Evolutionary conservation across 176 grass and related monocot genomes (phyloP).

Genomic region (Triticum monococcum): DNA sequence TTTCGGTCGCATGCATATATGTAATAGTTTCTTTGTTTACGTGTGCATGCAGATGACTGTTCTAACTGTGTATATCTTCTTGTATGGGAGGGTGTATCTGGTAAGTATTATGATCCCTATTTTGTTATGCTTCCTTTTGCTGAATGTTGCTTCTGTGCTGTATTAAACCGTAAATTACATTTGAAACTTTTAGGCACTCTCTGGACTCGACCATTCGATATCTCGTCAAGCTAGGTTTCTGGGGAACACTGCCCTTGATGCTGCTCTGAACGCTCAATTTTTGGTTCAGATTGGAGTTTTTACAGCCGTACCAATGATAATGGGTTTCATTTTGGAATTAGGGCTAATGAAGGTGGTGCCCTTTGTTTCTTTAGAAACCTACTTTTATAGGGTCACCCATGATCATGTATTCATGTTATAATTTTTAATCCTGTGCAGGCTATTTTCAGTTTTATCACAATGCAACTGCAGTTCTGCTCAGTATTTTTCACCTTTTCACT

Average conservation of each 20-base stretch:
- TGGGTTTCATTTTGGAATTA: conserved; percentile 87
- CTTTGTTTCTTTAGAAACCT: neutral
- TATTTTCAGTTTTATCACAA: conserved; percentile 82
- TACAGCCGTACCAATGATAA: conserved; percentile 95
- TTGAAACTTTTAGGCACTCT: conserved; percentile 72
- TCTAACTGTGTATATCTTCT: conserved; percentile 55
- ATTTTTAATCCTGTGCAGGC: conserved; percentile 56
- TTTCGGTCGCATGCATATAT: neutral
- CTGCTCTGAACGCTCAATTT: conserved; percentile 95
- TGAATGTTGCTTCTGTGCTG: conserved; percentile 12
- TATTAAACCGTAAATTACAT: neutral
- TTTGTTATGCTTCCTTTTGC: neutral
- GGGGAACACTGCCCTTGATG: conserved; percentile 85
- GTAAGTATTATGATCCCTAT: conserved; percentile 21
- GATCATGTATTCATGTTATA: conserved; percentile 6
- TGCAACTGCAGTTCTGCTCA: conserved; percentile 96
- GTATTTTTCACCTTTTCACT: conserved; percentile 98
- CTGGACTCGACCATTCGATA: conserved; percentile 84
- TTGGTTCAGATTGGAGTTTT: conserved; percentile 97
- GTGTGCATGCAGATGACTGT: conserved; percentile 48
- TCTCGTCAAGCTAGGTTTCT: conserved; percentile 56
- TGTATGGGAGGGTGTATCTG: conserved; percentile 57
- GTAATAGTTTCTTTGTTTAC: neutral
- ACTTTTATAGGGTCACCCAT: neutral
- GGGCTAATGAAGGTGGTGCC: conserved; percentile 72